A percentile compares a stretch with the other conserved stretches of the same genome.
phyloP scores from a whole-genome alignment of 495 filamentous ascomycete species.

The Bombardia bombarda region DNA sequence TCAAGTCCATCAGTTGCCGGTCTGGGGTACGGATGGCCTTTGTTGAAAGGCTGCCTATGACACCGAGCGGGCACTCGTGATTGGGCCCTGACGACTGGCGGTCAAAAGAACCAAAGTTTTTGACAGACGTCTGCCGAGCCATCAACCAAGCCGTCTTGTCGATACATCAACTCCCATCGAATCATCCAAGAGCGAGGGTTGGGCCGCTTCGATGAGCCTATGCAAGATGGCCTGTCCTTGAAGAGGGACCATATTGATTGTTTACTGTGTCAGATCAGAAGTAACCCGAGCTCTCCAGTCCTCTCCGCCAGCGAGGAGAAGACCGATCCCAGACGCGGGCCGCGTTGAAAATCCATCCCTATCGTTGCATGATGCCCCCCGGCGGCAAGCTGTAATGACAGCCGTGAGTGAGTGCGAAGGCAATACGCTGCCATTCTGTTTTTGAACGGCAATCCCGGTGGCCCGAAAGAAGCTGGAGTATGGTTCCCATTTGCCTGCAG shows the following conservation, averaged over 20 bases:
- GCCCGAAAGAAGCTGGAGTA: background rate
- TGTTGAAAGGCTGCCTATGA: conserved; percentile 1
- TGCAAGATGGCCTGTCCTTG: conserved; percentile 6
- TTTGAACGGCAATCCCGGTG: background rate
- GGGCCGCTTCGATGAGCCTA: background rate
- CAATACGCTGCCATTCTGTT: background rate
- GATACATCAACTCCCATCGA: conserved; percentile 1
- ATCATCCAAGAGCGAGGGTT: conserved; percentile 1
- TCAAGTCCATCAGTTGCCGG: background rate
- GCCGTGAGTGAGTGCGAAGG: background rate
- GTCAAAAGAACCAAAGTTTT: conserved; percentile 3
- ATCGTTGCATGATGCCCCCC: background rate
- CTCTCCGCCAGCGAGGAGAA: background rate
- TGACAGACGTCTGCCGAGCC: conserved; percentile 4
- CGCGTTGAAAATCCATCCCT: background rate
- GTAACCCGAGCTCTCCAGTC: too few relatives aligned
- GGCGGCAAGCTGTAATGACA: conserved; percentile 1
- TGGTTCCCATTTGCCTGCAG: background rate
- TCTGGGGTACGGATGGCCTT: background rate
- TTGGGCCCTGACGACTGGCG: conserved; percentile 8
- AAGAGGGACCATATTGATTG: background rate
- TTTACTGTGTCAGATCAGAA: too few relatives aligned
- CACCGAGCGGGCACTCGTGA: background rate
- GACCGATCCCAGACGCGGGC: background rate
- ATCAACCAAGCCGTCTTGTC: conserved; percentile 1